These are phyloP conservation scores for Setomelanomma holmii DNA, from an alignment of 2,329 filamentous ascomycete species.

Conservation along the genomic window DNA sequence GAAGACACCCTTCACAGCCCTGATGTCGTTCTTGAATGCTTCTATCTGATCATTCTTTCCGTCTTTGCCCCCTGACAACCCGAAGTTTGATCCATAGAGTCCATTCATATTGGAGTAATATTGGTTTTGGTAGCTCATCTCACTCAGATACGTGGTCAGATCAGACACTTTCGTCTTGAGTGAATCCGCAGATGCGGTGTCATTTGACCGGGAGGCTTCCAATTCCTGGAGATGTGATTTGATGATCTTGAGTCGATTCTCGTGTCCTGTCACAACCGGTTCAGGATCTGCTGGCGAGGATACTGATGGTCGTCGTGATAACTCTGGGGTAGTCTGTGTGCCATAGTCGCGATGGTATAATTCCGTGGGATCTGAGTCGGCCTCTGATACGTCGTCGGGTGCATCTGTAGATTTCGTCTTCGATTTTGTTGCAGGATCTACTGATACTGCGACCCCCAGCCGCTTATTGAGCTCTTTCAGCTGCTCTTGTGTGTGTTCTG, in stretches of 20 bases:
- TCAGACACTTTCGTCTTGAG: slow-evolving; percentile 59
- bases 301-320: slow-evolving; percentile 50
- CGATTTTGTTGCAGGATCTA: slow-evolving; percentile 58
- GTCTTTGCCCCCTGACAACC: slow-evolving; percentile 54
- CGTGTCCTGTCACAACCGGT: slow-evolving; percentile 46
- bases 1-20: slow-evolving; percentile 79
- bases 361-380: slow-evolving; percentile 72
- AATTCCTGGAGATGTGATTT: slow-evolving; percentile 60
- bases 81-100: slow-evolving; percentile 41
- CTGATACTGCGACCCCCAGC: slow-evolving; percentile 67
- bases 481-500: slow-evolving; percentile 59
- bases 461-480: slow-evolving; percentile 64
- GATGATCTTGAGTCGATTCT: slow-evolving; percentile 58
- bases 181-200: slow-evolving; percentile 58
- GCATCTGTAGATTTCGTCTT: slow-evolving; percentile 37
- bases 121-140: slow-evolving; percentile 49
- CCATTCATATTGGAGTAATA: slow-evolving; percentile 53
- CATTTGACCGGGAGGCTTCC: slow-evolving; percentile 57
- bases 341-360: slow-evolving; percentile 83
- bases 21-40: slow-evolving; percentile 75
- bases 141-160: slow-evolving; percentile 69
- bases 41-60: slow-evolving; percentile 74
- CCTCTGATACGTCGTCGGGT: slow-evolving; percentile 54
- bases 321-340: slow-evolving; percentile 72
- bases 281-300: slow-evolving; percentile 31